Evolutionary conservation across 768 basidiomycete species (phyloP), one percentile per base, ranked within the genome.

Genomic region (Suillus subalutaceus): DNA sequence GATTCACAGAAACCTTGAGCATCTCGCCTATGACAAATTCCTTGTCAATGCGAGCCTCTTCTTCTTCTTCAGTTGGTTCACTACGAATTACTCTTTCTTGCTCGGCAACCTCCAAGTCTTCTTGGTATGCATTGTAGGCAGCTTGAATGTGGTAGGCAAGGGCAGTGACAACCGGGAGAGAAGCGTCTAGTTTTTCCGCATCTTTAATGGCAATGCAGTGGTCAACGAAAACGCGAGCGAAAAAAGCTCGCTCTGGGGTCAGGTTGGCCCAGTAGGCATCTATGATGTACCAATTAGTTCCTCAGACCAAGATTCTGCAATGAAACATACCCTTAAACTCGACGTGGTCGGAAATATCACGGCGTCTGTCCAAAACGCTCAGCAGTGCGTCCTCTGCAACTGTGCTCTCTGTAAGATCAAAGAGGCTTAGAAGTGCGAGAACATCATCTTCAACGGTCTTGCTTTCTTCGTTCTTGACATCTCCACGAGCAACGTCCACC

Each of bases 11-110:
- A 38, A 97, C 79, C 70, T 84, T 85, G 30, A 97, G 84, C 75
- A 98, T 83, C 76, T 98, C 94, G 0, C 86, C 82, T n/a, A 97
- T 82, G 8, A 94, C 79, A 65, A 92, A 89, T 70, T 90, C 88
- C 43, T 80, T 83, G 35, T 86, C 83, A 4, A 80, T 69, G 18
- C 77, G 79, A 46, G 81, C 81, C 12, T 89, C 87, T 48, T 87
- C 86, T 63, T 75, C 78, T 64, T 82, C 80, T 6, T 82, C 79
- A 48, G 79, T 79, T 9, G 75, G 74, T 16, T 75, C 73, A 1
- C 60, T 71, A 7, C 72, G 70, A 1, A 81, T 55, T 2, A 72
- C 68, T 26, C 71, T 71, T 15, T 75, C 74, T 52, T 85, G 81
- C 6, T 82, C 77, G 23, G 80, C 79, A 70, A 72, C 75, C 4